These are phyloP conservation scores for Ascochyta pisi DNA, from an alignment of 2,329 filamentous ascomycete species.

Conservation along the genomic window DNA sequence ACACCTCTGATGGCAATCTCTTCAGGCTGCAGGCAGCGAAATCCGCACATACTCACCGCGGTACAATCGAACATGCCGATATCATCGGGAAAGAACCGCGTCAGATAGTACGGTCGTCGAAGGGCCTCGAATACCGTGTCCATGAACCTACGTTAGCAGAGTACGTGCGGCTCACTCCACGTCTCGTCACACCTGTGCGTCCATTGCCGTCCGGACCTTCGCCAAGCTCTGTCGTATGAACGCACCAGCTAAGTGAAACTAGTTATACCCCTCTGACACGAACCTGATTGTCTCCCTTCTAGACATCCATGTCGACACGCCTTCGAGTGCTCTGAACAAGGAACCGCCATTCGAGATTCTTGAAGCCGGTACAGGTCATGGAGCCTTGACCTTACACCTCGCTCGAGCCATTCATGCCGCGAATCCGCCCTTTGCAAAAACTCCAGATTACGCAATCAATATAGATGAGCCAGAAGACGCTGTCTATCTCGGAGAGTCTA, in stretches of 20 bases:
- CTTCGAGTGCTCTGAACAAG: conserved; percentile 41
- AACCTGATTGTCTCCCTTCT: conserved; percentile 77
- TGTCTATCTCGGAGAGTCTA: conserved; percentile 41
- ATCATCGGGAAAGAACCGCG: conserved; percentile 70
- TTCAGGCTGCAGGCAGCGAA: conserved; percentile 48
- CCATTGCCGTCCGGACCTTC: neutral
- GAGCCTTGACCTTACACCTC: conserved; percentile 76
- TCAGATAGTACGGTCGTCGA: conserved; percentile 64
- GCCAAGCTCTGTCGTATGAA: neutral
- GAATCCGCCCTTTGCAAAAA: conserved; percentile 62
- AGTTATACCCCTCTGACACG: conserved; percentile 79
- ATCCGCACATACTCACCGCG: conserved; percentile 54
- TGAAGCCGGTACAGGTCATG: conserved; percentile 86
- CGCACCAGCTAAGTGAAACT: conserved; percentile 13
- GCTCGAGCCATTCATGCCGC: conserved; percentile 77
- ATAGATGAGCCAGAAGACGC: conserved; percentile 38
- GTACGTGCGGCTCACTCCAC: conserved; percentile 71
- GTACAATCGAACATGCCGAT: conserved; percentile 58
- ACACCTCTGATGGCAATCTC: conserved; percentile 48
- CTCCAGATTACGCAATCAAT: conserved; percentile 18
- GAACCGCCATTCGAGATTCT: conserved; percentile 72
- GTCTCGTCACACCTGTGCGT: conserved; percentile 77
- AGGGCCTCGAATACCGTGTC: conserved; percentile 61
- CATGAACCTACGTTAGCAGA: conserved; percentile 73
- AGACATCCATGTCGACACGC: conserved; percentile 68